Conservation (phyloP, 1,139 yeast genomes). For the Sugiyamaella grinbergsii region DNA sequence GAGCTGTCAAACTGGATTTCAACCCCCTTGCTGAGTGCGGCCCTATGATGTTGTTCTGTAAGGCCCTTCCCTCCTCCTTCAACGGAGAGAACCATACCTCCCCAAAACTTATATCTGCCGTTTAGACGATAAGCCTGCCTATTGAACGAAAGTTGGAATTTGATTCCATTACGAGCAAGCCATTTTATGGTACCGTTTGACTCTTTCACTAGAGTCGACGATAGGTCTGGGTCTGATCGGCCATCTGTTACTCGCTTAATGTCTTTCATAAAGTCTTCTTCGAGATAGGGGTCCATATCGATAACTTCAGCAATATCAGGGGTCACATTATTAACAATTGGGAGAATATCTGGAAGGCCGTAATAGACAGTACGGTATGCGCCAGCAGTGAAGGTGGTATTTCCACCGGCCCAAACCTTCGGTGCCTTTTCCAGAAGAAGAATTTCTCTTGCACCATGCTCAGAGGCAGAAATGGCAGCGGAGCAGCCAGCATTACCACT, state of each 20-base stretch:
- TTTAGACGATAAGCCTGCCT: not conserved
- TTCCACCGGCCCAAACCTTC: not conserved
- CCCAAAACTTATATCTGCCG: not conserved
- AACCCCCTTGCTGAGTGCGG: not conserved
- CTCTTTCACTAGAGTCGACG: not conserved
- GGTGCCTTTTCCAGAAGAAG: not conserved
- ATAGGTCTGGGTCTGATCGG: not conserved
- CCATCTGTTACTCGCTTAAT: not conserved
- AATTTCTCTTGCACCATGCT: not conserved
- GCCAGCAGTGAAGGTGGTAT: not conserved
- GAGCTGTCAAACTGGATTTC: not conserved
- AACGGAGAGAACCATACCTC: not conserved
- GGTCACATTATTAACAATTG: not conserved
- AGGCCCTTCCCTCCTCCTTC: not conserved
- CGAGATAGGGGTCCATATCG: not conserved
- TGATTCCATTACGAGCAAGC: conserved; percentile 1
- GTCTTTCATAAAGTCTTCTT: not conserved
- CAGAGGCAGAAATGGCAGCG: not conserved
- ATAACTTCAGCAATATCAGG: not conserved
- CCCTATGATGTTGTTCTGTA: not conserved
- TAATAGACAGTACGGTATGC: not conserved
- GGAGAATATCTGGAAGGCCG: not conserved
- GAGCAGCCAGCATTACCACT: conserved; percentile 1
- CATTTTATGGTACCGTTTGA: not conserved
- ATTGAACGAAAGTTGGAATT: not conserved